Percentiles rank a stretch among this genome's conserved stretches.
These are phyloP conservation scores for Gossypium trilobum DNA, from an alignment of 441 rosid genomes.

Conservation along the genomic window DNA sequence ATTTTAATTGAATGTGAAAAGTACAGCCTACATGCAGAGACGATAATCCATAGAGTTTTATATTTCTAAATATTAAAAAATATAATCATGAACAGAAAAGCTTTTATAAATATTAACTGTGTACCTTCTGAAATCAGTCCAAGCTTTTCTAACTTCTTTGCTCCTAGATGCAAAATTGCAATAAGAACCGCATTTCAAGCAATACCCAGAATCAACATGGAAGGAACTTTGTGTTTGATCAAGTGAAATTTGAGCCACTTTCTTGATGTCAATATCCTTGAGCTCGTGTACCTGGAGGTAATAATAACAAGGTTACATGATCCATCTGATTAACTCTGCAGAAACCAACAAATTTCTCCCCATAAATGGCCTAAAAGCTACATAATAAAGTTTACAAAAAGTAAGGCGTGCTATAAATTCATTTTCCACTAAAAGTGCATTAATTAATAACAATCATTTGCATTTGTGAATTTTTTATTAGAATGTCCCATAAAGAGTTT, in stretches of 20 bases:
- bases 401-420: neutral
- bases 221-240: slow-evolving; percentile 18
- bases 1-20: neutral
- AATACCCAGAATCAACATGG: slow-evolving; percentile 36
- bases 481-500: neutral
- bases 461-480: neutral
- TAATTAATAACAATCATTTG: neutral
- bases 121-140: slow-evolving; percentile 51
- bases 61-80: neutral
- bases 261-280: slow-evolving; percentile 19
- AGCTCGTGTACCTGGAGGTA: slow-evolving; percentile 29
- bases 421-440: neutral
- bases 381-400: neutral
- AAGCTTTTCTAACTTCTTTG: slow-evolving; percentile 40
- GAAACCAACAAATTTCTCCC: slow-evolving; percentile 1
- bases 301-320: slow-evolving; percentile 1
- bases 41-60: neutral
- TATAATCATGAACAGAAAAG: neutral
- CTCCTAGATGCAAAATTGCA: slow-evolving; percentile 35
- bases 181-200: slow-evolving; percentile 53
- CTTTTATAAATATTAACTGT: neutral
- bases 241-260: slow-evolving; percentile 30
- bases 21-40: neutral
- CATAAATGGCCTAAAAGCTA: neutral
- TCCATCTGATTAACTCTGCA: neutral